Evolutionary conservation across 306 rosid species (phyloP).

Genomic region (Rubus idaeus): DNA sequence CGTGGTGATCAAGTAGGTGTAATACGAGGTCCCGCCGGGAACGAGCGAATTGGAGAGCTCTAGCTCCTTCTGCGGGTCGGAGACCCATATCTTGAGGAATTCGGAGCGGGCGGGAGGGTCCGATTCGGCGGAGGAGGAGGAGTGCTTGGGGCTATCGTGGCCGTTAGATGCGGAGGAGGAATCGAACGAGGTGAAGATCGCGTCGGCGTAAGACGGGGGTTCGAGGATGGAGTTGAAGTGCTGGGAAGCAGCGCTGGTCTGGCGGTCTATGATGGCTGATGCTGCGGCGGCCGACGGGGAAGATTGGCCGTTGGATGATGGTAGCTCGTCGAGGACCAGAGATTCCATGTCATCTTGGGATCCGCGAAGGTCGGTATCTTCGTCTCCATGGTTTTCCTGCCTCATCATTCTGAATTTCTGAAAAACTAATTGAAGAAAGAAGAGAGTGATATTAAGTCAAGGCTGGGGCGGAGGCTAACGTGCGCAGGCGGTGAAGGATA

Average conservation of each 20-base stretch:
- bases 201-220: constrained; percentile 47
- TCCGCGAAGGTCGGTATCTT: constrained; percentile 23
- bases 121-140: constrained; percentile 15
- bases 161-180: constrained; percentile 35
- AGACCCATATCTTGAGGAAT: constrained; percentile 26
- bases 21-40: constrained; percentile 38
- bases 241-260: constrained; percentile 21
- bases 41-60: constrained; percentile 38
- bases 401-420: constrained; percentile 32
- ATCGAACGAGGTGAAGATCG: constrained; percentile 43
- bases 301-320: constrained; percentile 29
- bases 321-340: constrained; percentile 36
- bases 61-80: constrained; percentile 42
- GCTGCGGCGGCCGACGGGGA: constrained; percentile 2
- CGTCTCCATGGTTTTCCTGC: constrained; percentile 23
- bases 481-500: background rate
- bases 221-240: constrained; percentile 35
- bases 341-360: constrained; percentile 46
- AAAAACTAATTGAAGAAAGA: background rate
- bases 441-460: background rate
- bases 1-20: constrained; percentile 44
- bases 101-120: constrained; percentile 24
- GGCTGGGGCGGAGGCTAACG: background rate
- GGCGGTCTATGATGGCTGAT: constrained; percentile 18
- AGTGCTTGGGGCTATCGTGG: constrained; percentile 22